Base-by-base conservation (phyloP, 83 land plant genomes). In the Picea abies region DNA sequence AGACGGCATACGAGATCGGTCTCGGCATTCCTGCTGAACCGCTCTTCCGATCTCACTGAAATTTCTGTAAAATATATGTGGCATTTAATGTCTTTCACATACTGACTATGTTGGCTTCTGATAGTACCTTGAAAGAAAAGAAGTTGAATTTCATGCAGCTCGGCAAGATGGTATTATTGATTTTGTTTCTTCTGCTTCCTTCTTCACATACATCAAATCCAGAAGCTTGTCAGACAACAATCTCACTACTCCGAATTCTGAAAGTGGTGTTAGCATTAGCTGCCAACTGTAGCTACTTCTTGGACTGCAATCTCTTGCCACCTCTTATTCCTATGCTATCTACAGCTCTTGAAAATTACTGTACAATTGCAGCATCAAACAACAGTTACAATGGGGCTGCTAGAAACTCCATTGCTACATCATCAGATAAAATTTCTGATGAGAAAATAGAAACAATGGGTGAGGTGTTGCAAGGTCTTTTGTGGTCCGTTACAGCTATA, bases 151-250 rank as follows among this genome's bases (percentile, higher is more conserved):
- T 47, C 94, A 96, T 86, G 96, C 94, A 82, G 90, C 94, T 78
- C 93, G 98, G 39, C 96, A 97, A 79, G 93, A 94, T 85, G 99
- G 98, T 68, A 65, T 97, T 23, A 83, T 96, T 78, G 99, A 97
- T 88, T 97, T 96, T 84, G 85, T 97, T 81, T 93, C 97, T 79
- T 90, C 96, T 83, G 97, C 77, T 96, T 67, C 94, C 94, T 79
- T 96, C 97, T 19, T 94, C 96, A 26, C 94, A 97, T 79, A 92
- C 93, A n/a, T 95, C 99, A 63, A 97, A 90, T 82, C 95, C 96
- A 68, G 97, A 97, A 88, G 93, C 96, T 80, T 94, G 92, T 49
- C 93, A 91, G 73, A 90, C 92, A 60, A 97, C 92, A 17, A 80
- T 94, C 66, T 87, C 91, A 75, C 86, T 97, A 58, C 78, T 97